Base-by-base conservation (phyloP, 2,329 filamentous ascomycete genomes). In the Xylaria arbuscula region DNA sequence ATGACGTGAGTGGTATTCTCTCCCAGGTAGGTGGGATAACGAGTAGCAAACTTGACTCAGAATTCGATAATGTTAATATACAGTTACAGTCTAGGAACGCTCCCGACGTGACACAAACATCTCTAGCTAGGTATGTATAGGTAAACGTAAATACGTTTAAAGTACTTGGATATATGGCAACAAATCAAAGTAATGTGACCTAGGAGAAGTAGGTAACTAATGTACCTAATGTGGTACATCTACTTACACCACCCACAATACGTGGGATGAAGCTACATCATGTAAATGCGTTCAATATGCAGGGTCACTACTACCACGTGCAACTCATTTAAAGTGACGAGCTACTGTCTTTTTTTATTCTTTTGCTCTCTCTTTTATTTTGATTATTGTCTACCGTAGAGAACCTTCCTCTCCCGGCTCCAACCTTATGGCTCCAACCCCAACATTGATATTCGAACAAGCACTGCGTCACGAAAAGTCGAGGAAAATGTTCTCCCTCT, bases 251-350 rank as follows among this genome's bases (percentile, higher is more conserved):
- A 47, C n/a, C 42, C 19, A 45, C 40, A 2, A 19, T 17, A 47
- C 42, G 42, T 19, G 42, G 42, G 6, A 47, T 47, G 10, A 47
- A 19, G 22, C 51, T 42, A 32, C 47, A 42, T 28, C 38, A 61
- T 28, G 10, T 32, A 28, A 28, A 28, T 13, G 22, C 57, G 11
- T 50, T 15, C 47, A 61, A 7, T 42, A 17, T 19, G 57, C 58
- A 61, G 34, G 4, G 45, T 17, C 47, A n/a, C 15, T 51, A 45
- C 4, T 28, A 19, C 22, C 47, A 61, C 40, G 45, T 50, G 58
- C 11, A 15, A 47, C 42, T 47, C 42, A 17, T 47, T 47, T 47
- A 47, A 3, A 47, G 17, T 8, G n/a, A 17, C n/a, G 7, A 47
- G 3, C 6, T 22, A n/a, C 19, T 47, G 5, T 10, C n/a, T n/a